Evolutionary conservation across 805 yeast genomes (phyloP).

Genomic region (Kazachstania psychrophila): DNA sequence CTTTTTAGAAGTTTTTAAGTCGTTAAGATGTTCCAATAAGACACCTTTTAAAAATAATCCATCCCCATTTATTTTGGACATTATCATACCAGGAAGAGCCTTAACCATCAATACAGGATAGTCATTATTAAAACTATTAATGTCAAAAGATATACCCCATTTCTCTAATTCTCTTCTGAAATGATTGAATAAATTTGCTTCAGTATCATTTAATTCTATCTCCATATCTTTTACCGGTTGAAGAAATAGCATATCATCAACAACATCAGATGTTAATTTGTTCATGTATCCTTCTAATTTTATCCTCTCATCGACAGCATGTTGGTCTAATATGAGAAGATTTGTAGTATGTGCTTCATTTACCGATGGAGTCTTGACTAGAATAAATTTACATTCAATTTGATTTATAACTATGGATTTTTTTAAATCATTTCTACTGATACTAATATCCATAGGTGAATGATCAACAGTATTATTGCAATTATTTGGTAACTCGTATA

Average conservation of each 20-base stretch:
- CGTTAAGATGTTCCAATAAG: slow-evolving; percentile 38
- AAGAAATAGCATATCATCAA: slow-evolving; percentile 12
- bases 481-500: background rate
- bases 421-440: slow-evolving; percentile 13
- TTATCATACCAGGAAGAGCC: slow-evolving; percentile 36
- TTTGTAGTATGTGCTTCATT: slow-evolving; percentile 5
- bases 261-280: slow-evolving; percentile 29
- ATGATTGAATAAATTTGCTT: slow-evolving; percentile 27
- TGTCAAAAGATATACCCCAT: slow-evolving; percentile 38
- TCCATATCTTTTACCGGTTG: slow-evolving; percentile 10
- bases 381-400: slow-evolving; percentile 54
- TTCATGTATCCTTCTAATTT: slow-evolving; percentile 44
- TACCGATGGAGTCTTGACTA: slow-evolving; percentile 28
- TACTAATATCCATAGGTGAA: background rate
- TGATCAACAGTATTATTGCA: background rate
- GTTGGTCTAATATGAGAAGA: slow-evolving; percentile 59
- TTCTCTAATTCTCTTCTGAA: slow-evolving; percentile 23
- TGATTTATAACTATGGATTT: slow-evolving; percentile 41
- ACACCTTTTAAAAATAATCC: slow-evolving; percentile 29
- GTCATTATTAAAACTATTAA: slow-evolving; percentile 16
- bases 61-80: slow-evolving; percentile 27
- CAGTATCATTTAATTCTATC: slow-evolving; percentile 22
- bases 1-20: slow-evolving; percentile 30
- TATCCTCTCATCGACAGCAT: slow-evolving; percentile 76
- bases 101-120: background rate